A percentile compares a stretch with the other conserved stretches of the same genome.
Evolutionary conservation across 1,139 yeast genomes (phyloP).

Genomic region (Candida dubliniensis): DNA sequence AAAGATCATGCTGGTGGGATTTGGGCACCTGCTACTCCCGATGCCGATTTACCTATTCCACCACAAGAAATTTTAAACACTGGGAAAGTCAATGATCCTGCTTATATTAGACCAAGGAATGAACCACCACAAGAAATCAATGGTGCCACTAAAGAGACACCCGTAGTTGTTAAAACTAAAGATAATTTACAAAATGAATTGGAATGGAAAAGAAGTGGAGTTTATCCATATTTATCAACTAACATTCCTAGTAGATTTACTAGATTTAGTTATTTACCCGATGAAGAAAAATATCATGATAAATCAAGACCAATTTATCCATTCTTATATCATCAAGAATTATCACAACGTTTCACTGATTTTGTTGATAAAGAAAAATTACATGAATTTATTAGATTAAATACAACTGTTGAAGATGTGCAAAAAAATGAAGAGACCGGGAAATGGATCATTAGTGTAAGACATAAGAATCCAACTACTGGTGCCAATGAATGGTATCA

Average conservation of each 20-base stretch:
- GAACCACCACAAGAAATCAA: constrained; percentile 19
- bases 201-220: constrained; percentile 44
- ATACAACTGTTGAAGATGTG: constrained; percentile 41
- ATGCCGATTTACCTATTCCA: constrained; percentile 29
- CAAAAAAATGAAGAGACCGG: constrained; percentile 23
- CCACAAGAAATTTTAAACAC: constrained; percentile 30
- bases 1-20: constrained; percentile 34
- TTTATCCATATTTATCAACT: constrained; percentile 45
- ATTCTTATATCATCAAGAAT: constrained; percentile 41
- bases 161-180: constrained; percentile 14
- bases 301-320: constrained; percentile 32
- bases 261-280: constrained; percentile 40
- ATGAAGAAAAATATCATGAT: constrained; percentile 28
- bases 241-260: constrained; percentile 47
- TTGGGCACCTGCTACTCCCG: constrained; percentile 28
- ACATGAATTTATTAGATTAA: constrained; percentile 32
- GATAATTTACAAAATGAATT: constrained; percentile 18
- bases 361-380: constrained; percentile 33
- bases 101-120: constrained; percentile 23
- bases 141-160: constrained; percentile 18
- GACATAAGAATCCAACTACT: constrained; percentile 21
- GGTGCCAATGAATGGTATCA: constrained; percentile 36
- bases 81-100: constrained; percentile 28
- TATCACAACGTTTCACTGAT: constrained; percentile 28
- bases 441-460: constrained; percentile 47